Evolutionary conservation across 768 basidiomycete species (phyloP).

Genomic region (Coprinellus aureogranulatus): DNA sequence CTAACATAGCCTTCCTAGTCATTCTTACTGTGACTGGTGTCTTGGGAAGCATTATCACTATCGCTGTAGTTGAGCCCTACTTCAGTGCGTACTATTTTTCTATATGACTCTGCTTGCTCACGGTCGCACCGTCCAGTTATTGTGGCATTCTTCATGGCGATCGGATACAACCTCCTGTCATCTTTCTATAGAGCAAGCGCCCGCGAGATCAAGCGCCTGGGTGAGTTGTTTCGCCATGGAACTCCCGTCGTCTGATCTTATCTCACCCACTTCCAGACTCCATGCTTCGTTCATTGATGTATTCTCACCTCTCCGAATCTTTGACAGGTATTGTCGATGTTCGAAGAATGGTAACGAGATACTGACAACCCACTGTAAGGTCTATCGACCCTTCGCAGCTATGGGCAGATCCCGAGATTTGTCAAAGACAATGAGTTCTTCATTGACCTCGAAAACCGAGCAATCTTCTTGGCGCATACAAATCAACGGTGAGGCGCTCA

Average conservation of each 20-base stretch:
- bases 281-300: conserved; percentile 70
- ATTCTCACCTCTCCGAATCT: conserved; percentile 77
- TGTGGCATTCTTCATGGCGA: conserved; percentile 47
- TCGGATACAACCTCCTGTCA: conserved; percentile 67
- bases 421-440: conserved; percentile 60
- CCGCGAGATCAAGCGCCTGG: conserved; percentile 62
- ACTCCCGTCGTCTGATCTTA: not conserved
- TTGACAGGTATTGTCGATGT: conserved; percentile 54
- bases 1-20: conserved; percentile 29
- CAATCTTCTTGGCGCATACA: conserved; percentile 60
- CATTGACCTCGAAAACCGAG: conserved; percentile 74
- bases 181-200: conserved; percentile 70
- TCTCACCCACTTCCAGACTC: conserved; percentile 42
- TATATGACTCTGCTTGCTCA: not conserved
- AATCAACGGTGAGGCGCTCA: conserved; percentile 56
- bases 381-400: conserved; percentile 69
- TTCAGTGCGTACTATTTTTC: conserved; percentile 46
- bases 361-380: conserved; percentile 25
- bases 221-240: conserved; percentile 14
- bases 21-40: conserved; percentile 50
- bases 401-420: conserved; percentile 63
- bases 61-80: conserved; percentile 58
- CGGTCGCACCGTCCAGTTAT: conserved; percentile 40
- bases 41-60: conserved; percentile 50
- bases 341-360: no score